Evolutionary conservation across 805 yeast genomes (phyloP).

Genomic region (Teunomyces pallodes): DNA sequence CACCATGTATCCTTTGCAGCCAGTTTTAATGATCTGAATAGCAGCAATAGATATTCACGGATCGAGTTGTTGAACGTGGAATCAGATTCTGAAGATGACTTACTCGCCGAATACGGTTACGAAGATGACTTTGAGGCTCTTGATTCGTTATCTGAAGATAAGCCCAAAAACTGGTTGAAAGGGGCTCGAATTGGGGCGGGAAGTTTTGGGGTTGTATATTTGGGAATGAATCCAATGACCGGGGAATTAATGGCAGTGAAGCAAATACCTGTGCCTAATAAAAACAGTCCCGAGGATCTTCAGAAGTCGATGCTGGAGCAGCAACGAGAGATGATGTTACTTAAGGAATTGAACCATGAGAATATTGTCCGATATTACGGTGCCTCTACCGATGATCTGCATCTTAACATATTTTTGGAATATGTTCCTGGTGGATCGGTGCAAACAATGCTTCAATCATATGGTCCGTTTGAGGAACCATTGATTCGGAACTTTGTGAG

Average conservation of each 20-base stretch:
- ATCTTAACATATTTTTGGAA: constrained; percentile 69
- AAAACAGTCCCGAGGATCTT: constrained; percentile 30
- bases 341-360: constrained; percentile 80
- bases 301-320: constrained; percentile 67
- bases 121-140: constrained; percentile 43
- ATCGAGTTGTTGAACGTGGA: constrained; percentile 48
- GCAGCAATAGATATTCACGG: constrained; percentile 37
- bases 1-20: constrained; percentile 28
- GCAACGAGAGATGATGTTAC: constrained; percentile 73
- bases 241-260: constrained; percentile 98
- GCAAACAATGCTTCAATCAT: constrained; percentile 64
- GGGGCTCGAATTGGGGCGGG: constrained; percentile 96
- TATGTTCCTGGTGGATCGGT: constrained; percentile 47
- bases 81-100: constrained; percentile 23
- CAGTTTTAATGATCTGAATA: constrained; percentile 20
- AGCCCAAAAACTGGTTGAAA: constrained; percentile 84
- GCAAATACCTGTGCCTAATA: constrained; percentile 72
- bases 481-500: constrained; percentile 67
- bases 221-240: constrained; percentile 87
- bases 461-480: constrained; percentile 80
- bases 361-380: constrained; percentile 93
- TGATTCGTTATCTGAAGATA: constrained; percentile 40
- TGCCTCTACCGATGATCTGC: constrained; percentile 69
- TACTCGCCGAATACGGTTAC: constrained; percentile 23
- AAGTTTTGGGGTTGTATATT: constrained; percentile 87